Base-by-base conservation (phyloP, 2,329 filamentous ascomycete genomes). In the Cladosporium halotolerans region DNA sequence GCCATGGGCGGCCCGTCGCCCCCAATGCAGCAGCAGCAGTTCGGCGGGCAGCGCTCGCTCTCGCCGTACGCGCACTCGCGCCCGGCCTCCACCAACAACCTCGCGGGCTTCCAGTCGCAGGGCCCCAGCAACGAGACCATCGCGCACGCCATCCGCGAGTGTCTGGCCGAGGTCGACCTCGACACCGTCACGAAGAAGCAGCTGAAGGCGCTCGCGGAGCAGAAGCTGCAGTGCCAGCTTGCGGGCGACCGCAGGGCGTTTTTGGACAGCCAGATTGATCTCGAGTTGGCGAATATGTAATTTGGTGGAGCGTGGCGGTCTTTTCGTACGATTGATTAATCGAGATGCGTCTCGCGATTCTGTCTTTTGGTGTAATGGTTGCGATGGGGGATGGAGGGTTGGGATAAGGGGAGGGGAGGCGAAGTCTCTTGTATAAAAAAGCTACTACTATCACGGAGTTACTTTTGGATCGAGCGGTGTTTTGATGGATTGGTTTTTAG, bases 101-200 rank as follows among this genome's bases (percentile, higher is more conserved):
- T 58, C 32, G 57, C 57, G 38, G 45, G 74, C 78, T 85, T 85
- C 74, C 78, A 81, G 59, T 75, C 72, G 43, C 76, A 75, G 19
- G 89, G 88, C 0, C 88, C 89, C 0, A 88, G 86, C 60, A 91
- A 97, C 63, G 76, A 76, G 43, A 80, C 83, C 56, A 96, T 99
- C 59, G 79, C 89, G 14, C 88, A 95, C 57, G 87, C 88, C 1
- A 92, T 97, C 57, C 86, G 89, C 64, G 76, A 79, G 47, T 93
- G 93, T 62, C 76, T 99, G 57, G 74, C 79, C 13, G 92, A 96
- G 65, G 90, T 96, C 0, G 92, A 99, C 70, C 78, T 99, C 40
- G 93, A 99, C 69, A 92, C 81, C n/a, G 89, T 97, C 45, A 99
- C 93, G 6, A 99, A 97, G 83, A 99, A 99, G 76, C 92, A 97